Evolutionary conservation across 805 yeast species (phyloP), one percentile per base, ranked within the genome.

Genomic region (Starmerella etchellsii): DNA sequence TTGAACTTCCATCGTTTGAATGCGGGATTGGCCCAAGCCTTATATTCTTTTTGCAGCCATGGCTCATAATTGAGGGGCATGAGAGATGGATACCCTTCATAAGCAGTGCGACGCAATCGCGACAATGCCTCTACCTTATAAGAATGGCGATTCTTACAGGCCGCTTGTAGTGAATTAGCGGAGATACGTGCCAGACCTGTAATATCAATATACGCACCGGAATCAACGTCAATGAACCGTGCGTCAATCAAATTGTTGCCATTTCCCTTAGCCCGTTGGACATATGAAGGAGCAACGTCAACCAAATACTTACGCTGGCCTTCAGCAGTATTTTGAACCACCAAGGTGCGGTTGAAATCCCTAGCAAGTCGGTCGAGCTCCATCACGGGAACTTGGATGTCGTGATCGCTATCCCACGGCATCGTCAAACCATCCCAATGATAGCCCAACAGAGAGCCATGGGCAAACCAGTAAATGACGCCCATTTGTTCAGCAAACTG

Each of bases 121-220:
- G 64, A 53, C 14, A 80, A 54, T 36, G 71, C 74, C 8, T 66
- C 66, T 26, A 65, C 53, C 7, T 61, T 54, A 55, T 71, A 72
- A 46, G 65, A 68, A 56, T 81, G 85, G 44, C 65, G 58, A 53
- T 76, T 74, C 37, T 74, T 66, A 59, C 81, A 75, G 44, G 68
- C 62, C 46, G 61, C 34, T 11, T 33, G 26, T 29, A 8, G 18
- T 11, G 34, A 30, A 7, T 33, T 32, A n/a, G 39, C 40, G 28
- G 24, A 37, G 11, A 31, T 24, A 10, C 42, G 37, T 6, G 66
- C 59, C 24, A 68, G 52, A 4, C 77, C 83, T 2, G 73, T 70
- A 38, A 76, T 65, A 48, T 76, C 81, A 43, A 76, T 64, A 51
- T 71, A 76, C 14, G 67, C 55, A 11, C 82, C 82, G 2, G 76